Base-by-base conservation (phyloP, 2,329 filamentous ascomycete genomes). In the Fusarium scirpi region DNA sequence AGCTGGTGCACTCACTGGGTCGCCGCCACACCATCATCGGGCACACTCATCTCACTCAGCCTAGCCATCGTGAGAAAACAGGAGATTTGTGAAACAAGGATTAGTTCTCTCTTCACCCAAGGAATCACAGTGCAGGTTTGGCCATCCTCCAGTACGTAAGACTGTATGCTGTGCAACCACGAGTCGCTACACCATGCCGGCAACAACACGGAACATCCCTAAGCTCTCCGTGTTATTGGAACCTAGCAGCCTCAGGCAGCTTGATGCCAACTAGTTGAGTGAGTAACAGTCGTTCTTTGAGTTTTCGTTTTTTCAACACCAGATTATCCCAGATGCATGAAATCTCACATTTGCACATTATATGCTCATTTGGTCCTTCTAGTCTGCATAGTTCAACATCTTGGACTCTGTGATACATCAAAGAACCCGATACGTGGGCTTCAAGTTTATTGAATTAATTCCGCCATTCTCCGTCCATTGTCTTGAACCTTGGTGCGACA, bases 231-330 rank as follows among this genome's bases (percentile, higher is more conserved):
- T n/a, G 18, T 5, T 38, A 38, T 38, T 6, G 10, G 3, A 6
- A 7, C 10, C 1, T n/a, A 38, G 34, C 34, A n/a, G 34, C 34
- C 34, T 38, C 10, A n/a, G 18, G 34, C 34, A 38, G 34, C 18
- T 12, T 6, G 1, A n/a, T 7, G 10, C 1, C 6, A 38, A 0
- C 6, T 11, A 6, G 18, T 7, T 10, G n/a, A n/a, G 18, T 38
- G 34, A 38, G 6, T 38, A 11, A 1, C 11, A 38, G 6, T 7
- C 6, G 12, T 12, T 38, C 18, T 11, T 38, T n/a, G 34, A 16
- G 5, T 5, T 11, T n/a, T n/a, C n/a, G n/a, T n/a, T n/a, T n/a
- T n/a, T n/a, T n/a, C n/a, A n/a, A n/a, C n/a, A n/a, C n/a, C n/a
- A n/a, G n/a, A n/a, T n/a, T n/a, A n/a, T n/a, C n/a, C n/a, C n/a